Percentiles rank a stretch among this genome's conserved stretches.
These are phyloP conservation scores for Lyophyllum shimeji DNA, from an alignment of 768 basidiomycete genomes.

Conservation along the genomic window DNA sequence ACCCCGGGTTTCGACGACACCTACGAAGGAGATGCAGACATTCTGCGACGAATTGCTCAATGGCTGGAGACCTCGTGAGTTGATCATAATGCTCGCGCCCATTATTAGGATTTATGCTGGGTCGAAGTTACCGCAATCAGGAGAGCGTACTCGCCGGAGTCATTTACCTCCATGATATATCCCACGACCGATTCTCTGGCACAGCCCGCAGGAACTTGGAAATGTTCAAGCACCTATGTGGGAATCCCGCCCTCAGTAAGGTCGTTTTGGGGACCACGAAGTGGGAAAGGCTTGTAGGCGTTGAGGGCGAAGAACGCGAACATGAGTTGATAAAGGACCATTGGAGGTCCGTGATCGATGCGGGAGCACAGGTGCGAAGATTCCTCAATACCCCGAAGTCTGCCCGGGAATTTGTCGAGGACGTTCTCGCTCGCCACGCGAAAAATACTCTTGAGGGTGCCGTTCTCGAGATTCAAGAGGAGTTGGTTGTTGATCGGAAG, in stretches of 20 bases:
- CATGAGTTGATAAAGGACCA: not conserved
- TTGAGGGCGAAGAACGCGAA: not conserved
- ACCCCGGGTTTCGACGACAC: constrained; percentile 24
- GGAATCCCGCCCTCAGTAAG: not conserved
- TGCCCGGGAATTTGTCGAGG: not conserved
- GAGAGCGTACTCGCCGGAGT: not conserved
- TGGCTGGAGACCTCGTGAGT: constrained; percentile 16
- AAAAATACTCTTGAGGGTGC: not conserved
- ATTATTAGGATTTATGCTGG: not conserved
- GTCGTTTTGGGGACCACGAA: not conserved
- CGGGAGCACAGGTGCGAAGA: not conserved
- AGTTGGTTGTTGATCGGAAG: not conserved
- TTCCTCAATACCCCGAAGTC: not conserved
- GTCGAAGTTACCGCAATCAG: not conserved
- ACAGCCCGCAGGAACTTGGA: not conserved
- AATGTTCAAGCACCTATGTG: constrained; percentile 6
- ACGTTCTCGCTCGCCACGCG: not conserved
- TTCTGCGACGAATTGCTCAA: constrained; percentile 16
- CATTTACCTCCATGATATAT: constrained; percentile 10
- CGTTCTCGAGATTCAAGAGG: not conserved
- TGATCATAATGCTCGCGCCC: not conserved
- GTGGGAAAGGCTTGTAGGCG: not conserved
- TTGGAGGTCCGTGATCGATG: not conserved
- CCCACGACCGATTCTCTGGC: not conserved
- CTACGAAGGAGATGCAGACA: constrained; percentile 14